Conservation (phyloP, 73 alveolate genomes). For the Paramecium primaurelia region DNA sequence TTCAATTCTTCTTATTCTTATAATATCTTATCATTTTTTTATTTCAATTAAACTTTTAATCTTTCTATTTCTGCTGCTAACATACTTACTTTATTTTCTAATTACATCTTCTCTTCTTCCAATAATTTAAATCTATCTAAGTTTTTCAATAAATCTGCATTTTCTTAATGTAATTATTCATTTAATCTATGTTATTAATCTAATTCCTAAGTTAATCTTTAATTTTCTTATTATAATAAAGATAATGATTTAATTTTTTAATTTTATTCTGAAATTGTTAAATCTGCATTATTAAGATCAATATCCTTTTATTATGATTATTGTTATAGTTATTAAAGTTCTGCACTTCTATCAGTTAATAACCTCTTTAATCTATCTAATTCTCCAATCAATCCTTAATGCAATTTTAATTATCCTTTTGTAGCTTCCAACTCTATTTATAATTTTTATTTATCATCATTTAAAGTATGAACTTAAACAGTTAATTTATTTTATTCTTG, state of each 20-base stretch:
- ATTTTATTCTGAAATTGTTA: background rate
- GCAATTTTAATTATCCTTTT: background rate
- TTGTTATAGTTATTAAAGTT: background rate
- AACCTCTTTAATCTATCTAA: background rate
- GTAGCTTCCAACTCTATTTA: background rate
- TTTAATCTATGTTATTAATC: background rate
- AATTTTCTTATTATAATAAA: background rate
- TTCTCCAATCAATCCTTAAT: background rate
- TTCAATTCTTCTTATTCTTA: background rate
- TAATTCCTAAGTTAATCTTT: background rate
- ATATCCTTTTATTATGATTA: background rate
- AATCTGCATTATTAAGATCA: background rate
- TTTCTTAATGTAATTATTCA: background rate
- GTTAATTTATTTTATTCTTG: background rate
- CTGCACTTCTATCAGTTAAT: background rate
- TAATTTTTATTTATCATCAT: background rate
- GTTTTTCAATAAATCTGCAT: background rate
- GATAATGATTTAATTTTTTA: background rate
- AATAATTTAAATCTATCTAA: background rate
- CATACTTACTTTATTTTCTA: conserved; percentile 13
- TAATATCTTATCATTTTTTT: background rate
- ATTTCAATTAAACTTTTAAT: background rate
- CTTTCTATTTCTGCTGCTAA: conserved; percentile 38
- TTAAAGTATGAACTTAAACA: background rate
- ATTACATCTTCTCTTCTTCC: background rate